Percentiles rank a stretch among this genome's conserved stretches.
Conservation (phyloP, 2,329 filamentous ascomycete species). For the Monilinia vaccinii-corymbosi region DNA sequence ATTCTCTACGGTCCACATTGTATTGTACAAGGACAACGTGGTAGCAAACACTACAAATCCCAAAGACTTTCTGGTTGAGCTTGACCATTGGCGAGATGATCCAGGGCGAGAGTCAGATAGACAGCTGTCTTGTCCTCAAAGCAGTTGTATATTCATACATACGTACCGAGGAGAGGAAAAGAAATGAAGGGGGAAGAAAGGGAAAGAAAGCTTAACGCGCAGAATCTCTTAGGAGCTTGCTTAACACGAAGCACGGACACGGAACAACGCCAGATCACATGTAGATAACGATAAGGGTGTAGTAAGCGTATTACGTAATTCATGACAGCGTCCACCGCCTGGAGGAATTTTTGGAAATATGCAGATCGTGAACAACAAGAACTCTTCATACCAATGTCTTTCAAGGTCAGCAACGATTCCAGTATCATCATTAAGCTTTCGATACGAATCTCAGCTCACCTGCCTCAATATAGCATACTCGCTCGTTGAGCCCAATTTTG, state of each 20-base stretch:
- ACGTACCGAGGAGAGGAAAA: neutral
- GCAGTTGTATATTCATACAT: neutral
- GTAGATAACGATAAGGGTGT: neutral
- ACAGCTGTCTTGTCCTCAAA: too few relatives aligned
- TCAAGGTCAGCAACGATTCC: slow-evolving; percentile 4
- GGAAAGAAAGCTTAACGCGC: neutral
- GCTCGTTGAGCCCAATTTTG: slow-evolving; percentile 43
- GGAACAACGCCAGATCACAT: slow-evolving; percentile 2
- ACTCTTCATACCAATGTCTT: slow-evolving; percentile 1
- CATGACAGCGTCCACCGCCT: too few relatives aligned
- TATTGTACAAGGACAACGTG: neutral
- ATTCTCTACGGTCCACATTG: neutral
- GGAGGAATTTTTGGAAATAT: neutral
- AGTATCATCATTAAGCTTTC: neutral
- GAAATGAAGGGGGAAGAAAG: too few relatives aligned
- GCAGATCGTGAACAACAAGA: neutral
- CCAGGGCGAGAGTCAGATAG: too few relatives aligned
- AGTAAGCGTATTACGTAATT: too few relatives aligned
- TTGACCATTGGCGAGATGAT: neutral
- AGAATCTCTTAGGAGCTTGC: neutral
- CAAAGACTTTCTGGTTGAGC: neutral
- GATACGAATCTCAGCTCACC: neutral
- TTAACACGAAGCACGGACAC: too few relatives aligned
- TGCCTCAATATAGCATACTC: slow-evolving; percentile 22
- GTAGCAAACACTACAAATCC: neutral